Evolutionary conservation across 768 basidiomycete genomes (phyloP), one percentile per base, ranked within the genome.

Genomic region (Boletus coccyginus): DNA sequence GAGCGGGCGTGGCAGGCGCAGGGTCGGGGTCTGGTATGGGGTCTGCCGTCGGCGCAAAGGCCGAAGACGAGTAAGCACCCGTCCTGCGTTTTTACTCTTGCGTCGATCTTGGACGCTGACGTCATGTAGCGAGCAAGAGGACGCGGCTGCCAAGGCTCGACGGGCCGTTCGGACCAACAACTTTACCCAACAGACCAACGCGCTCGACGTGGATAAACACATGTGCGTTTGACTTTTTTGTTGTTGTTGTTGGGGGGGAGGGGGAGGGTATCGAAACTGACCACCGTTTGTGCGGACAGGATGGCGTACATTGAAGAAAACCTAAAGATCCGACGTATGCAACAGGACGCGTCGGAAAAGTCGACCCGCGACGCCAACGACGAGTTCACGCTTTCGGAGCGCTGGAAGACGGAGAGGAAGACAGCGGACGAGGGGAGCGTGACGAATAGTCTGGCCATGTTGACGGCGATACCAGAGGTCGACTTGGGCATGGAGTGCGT

Each of bases 221-320:
- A 98, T 98, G 96, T 94, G 14, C 33, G 2, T 29, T 40, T 10
- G 2, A 2, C 31, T 76, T 27, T 29, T 9, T 14, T 5, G n/a
- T 36, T 39, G 19, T 33, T 36, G 27, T 35, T 7, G 29, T 31
- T 27, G 3, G 27, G 27, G 27, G 27, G 3, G 27, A 3, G 27
- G 27, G 27, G 27, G 27, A 27, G 27, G 27, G 33, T 38, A n/a
- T 21, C 19, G 14, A 49, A 21, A 13, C 16, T 44, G 17, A 39
- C 14, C 33, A 16, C 3, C 27, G 27, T 6, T 27, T 27, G 27
- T 27, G 27, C 27, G 27, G 27, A 27, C 40, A 61, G 94, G 96
- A 94, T 98, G 90, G 92, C 90, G 2, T 98, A 96, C 67, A 98
- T 99, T 48, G 97, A 98, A 65, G 86, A 91, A 66, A 98, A 97